These are phyloP conservation scores for Scleroderma citrinum DNA, from an alignment of 768 basidiomycete genomes.

Conservation along the genomic window DNA sequence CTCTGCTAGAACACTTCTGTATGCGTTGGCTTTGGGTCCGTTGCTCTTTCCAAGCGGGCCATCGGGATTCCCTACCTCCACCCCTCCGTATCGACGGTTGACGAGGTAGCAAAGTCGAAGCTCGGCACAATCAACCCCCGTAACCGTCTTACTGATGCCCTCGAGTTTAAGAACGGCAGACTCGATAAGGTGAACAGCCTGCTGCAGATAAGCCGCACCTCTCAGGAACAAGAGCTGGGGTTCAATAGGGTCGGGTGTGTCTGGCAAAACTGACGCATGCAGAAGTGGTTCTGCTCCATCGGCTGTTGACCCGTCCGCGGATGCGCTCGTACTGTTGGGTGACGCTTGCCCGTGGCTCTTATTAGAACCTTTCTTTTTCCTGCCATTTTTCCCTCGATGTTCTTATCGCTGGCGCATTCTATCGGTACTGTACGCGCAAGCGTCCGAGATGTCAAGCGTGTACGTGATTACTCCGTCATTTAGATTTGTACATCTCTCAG, in stretches of 20 bases:
- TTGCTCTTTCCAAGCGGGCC: slow-evolving; percentile 62
- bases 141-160: slow-evolving; percentile 51
- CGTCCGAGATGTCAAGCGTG: too few species aligned
- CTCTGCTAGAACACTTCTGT: slow-evolving; percentile 53
- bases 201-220: slow-evolving; percentile 77
- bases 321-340: slow-evolving; percentile 55
- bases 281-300: slow-evolving; percentile 48
- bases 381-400: slow-evolving; percentile 39
- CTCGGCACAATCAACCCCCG: slow-evolving; percentile 61
- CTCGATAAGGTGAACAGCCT: slow-evolving; percentile 73
- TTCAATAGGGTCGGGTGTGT: slow-evolving; percentile 84
- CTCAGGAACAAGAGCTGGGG: slow-evolving; percentile 79
- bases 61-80: slow-evolving; percentile 74
- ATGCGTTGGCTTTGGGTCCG: slow-evolving; percentile 58
- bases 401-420: too few species aligned
- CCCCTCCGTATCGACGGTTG: slow-evolving; percentile 74
- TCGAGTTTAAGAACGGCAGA: slow-evolving; percentile 65
- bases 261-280: slow-evolving; percentile 71
- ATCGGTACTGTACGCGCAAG: too few species aligned
- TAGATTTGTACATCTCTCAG: too few species aligned
- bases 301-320: slow-evolving; percentile 33
- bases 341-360: slow-evolving; percentile 62
- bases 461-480: too few species aligned
- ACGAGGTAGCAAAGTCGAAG: slow-evolving; percentile 71
- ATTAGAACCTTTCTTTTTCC: slow-evolving; percentile 47